Conservation (phyloP, 371 early-diverging fungal species). For the Dichotomocladium elegans region DNA sequence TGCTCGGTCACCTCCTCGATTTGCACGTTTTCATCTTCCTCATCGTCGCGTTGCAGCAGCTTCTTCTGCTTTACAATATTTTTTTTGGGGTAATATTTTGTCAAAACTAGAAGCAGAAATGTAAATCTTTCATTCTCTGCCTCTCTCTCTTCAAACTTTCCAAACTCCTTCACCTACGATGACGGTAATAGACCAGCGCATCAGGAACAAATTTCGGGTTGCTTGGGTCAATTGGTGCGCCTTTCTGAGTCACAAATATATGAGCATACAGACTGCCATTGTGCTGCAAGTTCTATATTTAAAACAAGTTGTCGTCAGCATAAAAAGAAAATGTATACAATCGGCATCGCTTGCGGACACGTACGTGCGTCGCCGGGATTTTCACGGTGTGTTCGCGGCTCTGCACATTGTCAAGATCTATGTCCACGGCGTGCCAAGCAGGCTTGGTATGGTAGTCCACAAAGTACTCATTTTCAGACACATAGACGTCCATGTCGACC, state of each 20-base stretch:
- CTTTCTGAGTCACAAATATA: slow-evolving; percentile 59
- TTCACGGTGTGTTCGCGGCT: slow-evolving; percentile 33
- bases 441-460: slow-evolving; percentile 42
- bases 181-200: slow-evolving; percentile 46
- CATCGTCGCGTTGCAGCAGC: slow-evolving; percentile 47
- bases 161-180: slow-evolving; percentile 44
- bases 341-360: not conserved
- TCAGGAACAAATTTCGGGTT: slow-evolving; percentile 33
- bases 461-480: slow-evolving; percentile 54
- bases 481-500: slow-evolving; percentile 52
- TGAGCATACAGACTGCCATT: slow-evolving; percentile 87
- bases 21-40: slow-evolving; percentile 25
- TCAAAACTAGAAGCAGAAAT: slow-evolving; percentile 46
- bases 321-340: not conserved
- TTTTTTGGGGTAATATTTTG: slow-evolving; percentile 67
- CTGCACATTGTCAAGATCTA: slow-evolving; percentile 60
- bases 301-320: no score
- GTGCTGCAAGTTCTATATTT: slow-evolving; percentile 58
- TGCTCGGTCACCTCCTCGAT: slow-evolving; percentile 6
- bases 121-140: no score
- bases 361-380: slow-evolving; percentile 42
- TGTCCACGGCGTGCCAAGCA: slow-evolving; percentile 52
- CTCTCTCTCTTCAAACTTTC: no score
- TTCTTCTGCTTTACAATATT: slow-evolving; percentile 65
- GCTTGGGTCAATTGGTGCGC: slow-evolving; percentile 51